These are phyloP conservation scores for Tylopilus orsonianus DNA, from an alignment of 1,284 basidiomycete genomes.

Conservation along the genomic window DNA sequence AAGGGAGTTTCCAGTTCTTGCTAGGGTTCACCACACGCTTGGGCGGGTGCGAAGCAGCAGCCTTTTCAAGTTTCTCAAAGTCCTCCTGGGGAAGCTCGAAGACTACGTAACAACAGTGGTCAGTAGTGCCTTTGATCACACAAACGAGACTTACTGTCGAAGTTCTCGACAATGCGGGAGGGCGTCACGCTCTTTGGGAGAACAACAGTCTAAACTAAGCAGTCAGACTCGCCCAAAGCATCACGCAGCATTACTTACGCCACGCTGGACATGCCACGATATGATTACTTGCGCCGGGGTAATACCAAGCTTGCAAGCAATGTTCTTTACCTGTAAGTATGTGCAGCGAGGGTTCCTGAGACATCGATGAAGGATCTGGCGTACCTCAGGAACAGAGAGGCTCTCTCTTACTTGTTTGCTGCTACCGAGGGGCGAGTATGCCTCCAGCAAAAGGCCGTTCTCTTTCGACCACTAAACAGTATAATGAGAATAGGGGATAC, in stretches of 20 bases:
- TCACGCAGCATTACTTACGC: slow-evolving; percentile 45
- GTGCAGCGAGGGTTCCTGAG: neutral
- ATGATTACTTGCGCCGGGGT: slow-evolving; percentile 79
- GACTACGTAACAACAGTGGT: slow-evolving; percentile 39
- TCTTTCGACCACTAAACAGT: slow-evolving; percentile 56
- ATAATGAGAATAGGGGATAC: neutral
- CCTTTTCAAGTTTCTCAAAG: slow-evolving; percentile 60
- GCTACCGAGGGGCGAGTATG: slow-evolving; percentile 80
- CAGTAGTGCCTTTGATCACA: neutral
- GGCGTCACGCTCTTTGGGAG: slow-evolving; percentile 81
- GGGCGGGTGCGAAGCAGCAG: slow-evolving; percentile 53
- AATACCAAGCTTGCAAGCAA: slow-evolving; percentile 64
- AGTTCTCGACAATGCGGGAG: slow-evolving; percentile 70
- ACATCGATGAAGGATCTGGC: neutral
- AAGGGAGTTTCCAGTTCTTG: slow-evolving; percentile 57
- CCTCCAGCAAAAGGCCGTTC: slow-evolving; percentile 66
- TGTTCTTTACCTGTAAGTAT: slow-evolving; percentile 45
- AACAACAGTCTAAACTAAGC: slow-evolving; percentile 53
- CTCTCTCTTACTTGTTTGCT: slow-evolving; percentile 55
- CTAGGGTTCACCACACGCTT: slow-evolving; percentile 63
- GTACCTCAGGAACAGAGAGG: slow-evolving; percentile 54
- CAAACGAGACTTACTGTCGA: slow-evolving; percentile 43
- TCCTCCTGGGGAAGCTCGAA: slow-evolving; percentile 51
- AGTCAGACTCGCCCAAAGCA: slow-evolving; percentile 2
- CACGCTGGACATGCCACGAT: slow-evolving; percentile 79